Evolutionary conservation across 768 basidiomycete species (phyloP), one percentile per base, ranked within the genome.

Genomic region (Ephemerocybe angulata): DNA sequence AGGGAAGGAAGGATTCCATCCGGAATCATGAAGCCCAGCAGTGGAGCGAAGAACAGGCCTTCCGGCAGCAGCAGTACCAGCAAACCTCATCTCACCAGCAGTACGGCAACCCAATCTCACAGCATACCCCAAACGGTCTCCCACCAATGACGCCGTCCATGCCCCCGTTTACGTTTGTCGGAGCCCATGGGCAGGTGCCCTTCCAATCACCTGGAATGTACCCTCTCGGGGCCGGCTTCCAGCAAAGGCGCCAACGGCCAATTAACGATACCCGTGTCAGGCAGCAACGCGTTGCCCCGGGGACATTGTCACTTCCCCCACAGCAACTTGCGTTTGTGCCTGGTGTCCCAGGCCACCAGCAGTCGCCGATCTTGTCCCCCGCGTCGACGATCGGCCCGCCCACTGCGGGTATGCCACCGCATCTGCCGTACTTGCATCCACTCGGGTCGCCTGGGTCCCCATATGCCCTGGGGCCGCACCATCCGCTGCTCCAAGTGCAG

Each of bases 141-240:
- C 90, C 90, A 13, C 88, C 91, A 1, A 93, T 97, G 64, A 97
- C 95, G n/a, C 94, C 95, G 0, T 90, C 88, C 57, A 98, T 98
- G 95, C 96, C 96, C 1, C 85, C 92, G 4, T 98, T 97, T 72
- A 86, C 85, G 12, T 95, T 97, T 69, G 76, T 87, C 27, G 30
- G 28, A 8, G 17, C 82, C 7, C 79, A 77, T 8, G 21, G 15
- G 29, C 57, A 58, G 37, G 62, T 61, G 10, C 65, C 31, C 27
- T 22, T 38, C 54, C 54, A 53, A 53, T 53, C 24, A 21, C 53
- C 35, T 50, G 51, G 25, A 46, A 56, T 47, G 33, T 57, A 25
- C 49, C 40, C 48, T 21, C 52, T 21, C 33, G 54, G 19, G 35
- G 30, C 5, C 37, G 38, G n/a, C 15, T 50, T 50, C 31, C 48